phyloP scores from a whole-genome alignment of 1,139 yeast species.

The Pichia sp. region DNA sequence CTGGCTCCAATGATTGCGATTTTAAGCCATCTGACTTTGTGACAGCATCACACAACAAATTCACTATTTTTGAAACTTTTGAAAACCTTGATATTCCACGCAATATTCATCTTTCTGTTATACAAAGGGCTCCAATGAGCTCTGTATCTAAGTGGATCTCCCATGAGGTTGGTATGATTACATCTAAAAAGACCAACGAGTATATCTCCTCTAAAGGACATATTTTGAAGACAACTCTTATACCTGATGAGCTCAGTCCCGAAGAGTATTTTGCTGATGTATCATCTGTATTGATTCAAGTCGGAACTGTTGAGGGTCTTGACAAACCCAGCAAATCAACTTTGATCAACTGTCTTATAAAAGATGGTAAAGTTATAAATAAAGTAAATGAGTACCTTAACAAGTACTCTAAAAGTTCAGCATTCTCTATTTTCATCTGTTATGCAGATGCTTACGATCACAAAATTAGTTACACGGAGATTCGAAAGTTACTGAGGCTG shows the following conservation, averaged over 20 bases:
- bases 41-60: too few species aligned
- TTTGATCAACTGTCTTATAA: constrained; percentile 20
- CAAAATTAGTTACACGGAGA: constrained; percentile 2
- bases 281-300: constrained; percentile 39
- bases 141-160: constrained; percentile 11
- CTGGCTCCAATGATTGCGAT: too few species aligned
- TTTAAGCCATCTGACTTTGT: not conserved
- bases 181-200: not conserved
- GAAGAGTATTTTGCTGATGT: constrained; percentile 34
- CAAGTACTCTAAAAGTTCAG: constrained; percentile 30
- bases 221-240: constrained; percentile 28
- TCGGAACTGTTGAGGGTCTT: constrained; percentile 32
- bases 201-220: not conserved
- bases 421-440: constrained; percentile 17
- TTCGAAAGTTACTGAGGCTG: constrained; percentile 6
- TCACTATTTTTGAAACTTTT: not conserved
- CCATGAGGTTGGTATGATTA: constrained; percentile 3
- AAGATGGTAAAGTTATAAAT: constrained; percentile 34
- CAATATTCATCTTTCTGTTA: constrained; percentile 4
- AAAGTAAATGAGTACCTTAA: constrained; percentile 36
- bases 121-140: constrained; percentile 6
- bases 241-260: constrained; percentile 36
- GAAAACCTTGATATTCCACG: constrained; percentile 1
- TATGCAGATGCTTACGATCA: constrained; percentile 12
- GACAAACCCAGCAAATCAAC: constrained; percentile 26